These are phyloP conservation scores for Plasmodium gallinaceum DNA, from an alignment of 169 alveolate species.

Conservation along the genomic window DNA sequence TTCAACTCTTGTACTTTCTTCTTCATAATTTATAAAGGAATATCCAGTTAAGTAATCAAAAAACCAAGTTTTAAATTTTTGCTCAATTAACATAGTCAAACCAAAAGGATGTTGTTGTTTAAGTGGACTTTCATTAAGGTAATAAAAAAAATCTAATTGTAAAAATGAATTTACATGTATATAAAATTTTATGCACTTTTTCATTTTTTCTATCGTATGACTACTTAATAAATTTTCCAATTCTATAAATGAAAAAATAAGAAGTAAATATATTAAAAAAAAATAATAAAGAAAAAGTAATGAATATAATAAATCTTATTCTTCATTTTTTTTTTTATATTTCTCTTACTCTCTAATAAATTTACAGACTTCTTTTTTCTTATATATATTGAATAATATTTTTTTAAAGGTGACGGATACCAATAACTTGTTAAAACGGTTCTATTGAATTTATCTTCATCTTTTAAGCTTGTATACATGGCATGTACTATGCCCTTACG, in stretches of 20 bases:
- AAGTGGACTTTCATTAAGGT: constrained; percentile 41
- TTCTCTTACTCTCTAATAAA: constrained; percentile 35
- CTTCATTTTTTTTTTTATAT: background rate
- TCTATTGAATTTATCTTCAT: constrained; percentile 8
- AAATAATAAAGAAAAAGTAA: background rate
- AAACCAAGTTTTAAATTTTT: constrained; percentile 38
- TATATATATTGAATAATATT: background rate
- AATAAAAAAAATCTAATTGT: constrained; percentile 49
- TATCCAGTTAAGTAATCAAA: constrained; percentile 17
- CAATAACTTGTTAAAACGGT: constrained; percentile 43
- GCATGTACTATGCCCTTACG: constrained; percentile 41
- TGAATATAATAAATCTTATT: background rate
- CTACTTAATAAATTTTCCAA: constrained; percentile 22
- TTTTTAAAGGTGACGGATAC: constrained; percentile 52
- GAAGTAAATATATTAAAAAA: background rate
- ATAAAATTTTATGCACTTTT: constrained; percentile 27
- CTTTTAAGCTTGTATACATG: constrained; percentile 22
- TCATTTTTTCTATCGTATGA: constrained; percentile 34
- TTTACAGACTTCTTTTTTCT: constrained; percentile 18
- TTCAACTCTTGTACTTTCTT: constrained; percentile 3
- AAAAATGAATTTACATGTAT: constrained; percentile 46
- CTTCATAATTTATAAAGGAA: constrained; percentile 36
- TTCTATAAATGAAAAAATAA: constrained; percentile 4
- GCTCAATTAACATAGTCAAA: constrained; percentile 34
- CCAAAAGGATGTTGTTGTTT: constrained; percentile 27